phyloP scores from a whole-genome alignment of 148 eudicot species.

The Rhododendron simsii region DNA sequence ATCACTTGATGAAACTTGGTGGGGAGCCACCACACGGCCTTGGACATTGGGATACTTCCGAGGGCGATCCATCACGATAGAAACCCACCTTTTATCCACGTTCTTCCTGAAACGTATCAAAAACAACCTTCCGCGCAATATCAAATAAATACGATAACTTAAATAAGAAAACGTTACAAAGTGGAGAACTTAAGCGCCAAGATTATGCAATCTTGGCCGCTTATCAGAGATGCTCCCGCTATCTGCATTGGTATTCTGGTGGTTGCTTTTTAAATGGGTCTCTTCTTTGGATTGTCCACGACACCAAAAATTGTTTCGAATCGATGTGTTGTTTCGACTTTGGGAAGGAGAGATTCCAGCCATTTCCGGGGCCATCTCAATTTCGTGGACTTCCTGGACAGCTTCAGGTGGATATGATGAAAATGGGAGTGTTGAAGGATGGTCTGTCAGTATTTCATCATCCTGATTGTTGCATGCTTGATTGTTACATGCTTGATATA shows the following conservation, averaged over 20 bases:
- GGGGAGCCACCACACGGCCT: too few species aligned
- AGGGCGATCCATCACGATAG: too few species aligned
- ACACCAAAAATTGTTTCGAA: not conserved
- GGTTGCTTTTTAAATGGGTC: conserved; percentile 25
- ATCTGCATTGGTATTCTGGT: conserved; percentile 24
- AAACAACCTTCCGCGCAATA: too few species aligned
- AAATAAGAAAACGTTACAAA: too few species aligned
- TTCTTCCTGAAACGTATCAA: too few species aligned
- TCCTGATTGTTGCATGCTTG: conserved; percentile 14
- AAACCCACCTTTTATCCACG: too few species aligned
- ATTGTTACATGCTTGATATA: conserved; percentile 20
- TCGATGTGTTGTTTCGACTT: conserved; percentile 34
- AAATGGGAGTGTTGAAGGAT: conserved; percentile 28
- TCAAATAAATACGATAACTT: too few species aligned
- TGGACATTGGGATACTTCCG: too few species aligned
- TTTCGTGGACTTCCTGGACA: not conserved
- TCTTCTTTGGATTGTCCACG: conserved; percentile 34
- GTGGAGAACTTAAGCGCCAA: too few species aligned
- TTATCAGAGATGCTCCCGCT: conserved; percentile 21
- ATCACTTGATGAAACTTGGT: too few species aligned
- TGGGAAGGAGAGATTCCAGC: conserved; percentile 25
- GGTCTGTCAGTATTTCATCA: conserved; percentile 24
- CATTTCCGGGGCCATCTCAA: conserved; percentile 17
- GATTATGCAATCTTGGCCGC: too few species aligned
- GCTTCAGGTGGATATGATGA: not conserved